Evolutionary conservation across 2,329 filamentous ascomycete species (phyloP).

Genomic region (Neonectria faginata): DNA sequence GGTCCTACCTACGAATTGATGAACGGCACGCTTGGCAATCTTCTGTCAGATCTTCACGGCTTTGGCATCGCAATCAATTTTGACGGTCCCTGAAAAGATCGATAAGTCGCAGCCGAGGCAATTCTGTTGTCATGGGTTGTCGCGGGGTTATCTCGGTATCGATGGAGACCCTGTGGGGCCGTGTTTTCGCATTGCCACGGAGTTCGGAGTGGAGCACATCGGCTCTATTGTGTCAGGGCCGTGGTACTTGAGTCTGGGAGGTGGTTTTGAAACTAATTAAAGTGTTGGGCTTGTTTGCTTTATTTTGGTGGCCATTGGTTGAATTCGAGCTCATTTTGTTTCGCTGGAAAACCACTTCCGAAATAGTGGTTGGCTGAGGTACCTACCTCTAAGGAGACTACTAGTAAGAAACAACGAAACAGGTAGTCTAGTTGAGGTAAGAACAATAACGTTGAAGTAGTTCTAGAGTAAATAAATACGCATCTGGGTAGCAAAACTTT

Average conservation of each 20-base stretch:
- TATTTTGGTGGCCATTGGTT: neutral
- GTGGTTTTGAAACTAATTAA: neutral
- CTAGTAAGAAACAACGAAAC: too few relatives aligned
- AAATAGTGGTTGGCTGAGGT: too few relatives aligned
- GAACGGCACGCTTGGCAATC: neutral
- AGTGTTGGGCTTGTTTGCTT: neutral
- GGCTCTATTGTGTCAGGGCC: neutral
- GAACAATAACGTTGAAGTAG: neutral
- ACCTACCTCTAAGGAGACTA: too few relatives aligned
- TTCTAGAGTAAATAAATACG: too few relatives aligned
- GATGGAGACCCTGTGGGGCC: slow-evolving; percentile 9
- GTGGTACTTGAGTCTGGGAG: neutral
- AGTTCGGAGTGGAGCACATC: neutral
- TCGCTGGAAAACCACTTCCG: too few relatives aligned
- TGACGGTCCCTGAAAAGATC: neutral
- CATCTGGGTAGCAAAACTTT: too few relatives aligned
- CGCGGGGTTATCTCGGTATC: slow-evolving; percentile 26
- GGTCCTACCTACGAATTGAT: neutral
- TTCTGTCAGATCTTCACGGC: neutral
- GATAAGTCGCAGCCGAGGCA: slow-evolving; percentile 6
- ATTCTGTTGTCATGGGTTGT: neutral
- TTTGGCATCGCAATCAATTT: neutral
- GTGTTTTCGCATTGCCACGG: neutral
- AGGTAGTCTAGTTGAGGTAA: too few relatives aligned
- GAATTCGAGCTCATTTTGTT: neutral